Percentiles rank a stretch among this genome's conserved stretches.
These are phyloP conservation scores for Daldinia loculata DNA, from an alignment of 495 filamentous ascomycete species.

Conservation along the genomic window DNA sequence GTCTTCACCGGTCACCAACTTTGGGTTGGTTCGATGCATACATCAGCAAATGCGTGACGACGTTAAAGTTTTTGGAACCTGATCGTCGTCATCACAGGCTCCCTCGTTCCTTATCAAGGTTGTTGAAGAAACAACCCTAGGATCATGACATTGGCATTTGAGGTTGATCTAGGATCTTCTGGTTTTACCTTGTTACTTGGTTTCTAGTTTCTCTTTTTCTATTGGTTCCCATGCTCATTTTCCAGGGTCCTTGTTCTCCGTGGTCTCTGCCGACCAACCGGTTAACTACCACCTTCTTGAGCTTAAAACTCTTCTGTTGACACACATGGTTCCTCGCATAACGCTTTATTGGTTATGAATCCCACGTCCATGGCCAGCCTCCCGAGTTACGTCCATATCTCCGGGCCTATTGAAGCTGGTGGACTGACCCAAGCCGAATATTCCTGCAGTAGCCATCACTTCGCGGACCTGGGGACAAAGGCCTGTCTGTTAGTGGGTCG, in stretches of 20 bases:
- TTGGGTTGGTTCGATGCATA: slow-evolving; percentile 18
- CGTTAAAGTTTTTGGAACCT: slow-evolving; percentile 16
- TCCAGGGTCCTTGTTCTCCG: slow-evolving; percentile 1
- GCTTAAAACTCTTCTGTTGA: slow-evolving; percentile 20
- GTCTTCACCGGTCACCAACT: slow-evolving; percentile 12
- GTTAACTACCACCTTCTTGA: slow-evolving; percentile 21
- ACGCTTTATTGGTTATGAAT: slow-evolving; percentile 22
- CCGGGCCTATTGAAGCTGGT: slow-evolving; percentile 28
- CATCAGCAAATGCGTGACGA: slow-evolving; percentile 20
- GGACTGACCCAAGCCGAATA: slow-evolving; percentile 35
- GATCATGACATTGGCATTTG: background rate
- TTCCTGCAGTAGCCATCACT: slow-evolving; percentile 38
- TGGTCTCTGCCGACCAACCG: slow-evolving; percentile 24
- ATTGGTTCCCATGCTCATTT: background rate
- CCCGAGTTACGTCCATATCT: slow-evolving; percentile 28
- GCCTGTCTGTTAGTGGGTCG: slow-evolving; percentile 20
- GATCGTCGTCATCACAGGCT: slow-evolving; percentile 15
- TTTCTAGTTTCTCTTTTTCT: slow-evolving; percentile 27
- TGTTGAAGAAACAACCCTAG: background rate
- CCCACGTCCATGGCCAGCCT: slow-evolving; percentile 33
- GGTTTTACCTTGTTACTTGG: slow-evolving; percentile 1
- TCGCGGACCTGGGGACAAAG: slow-evolving; percentile 34
- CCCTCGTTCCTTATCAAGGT: slow-evolving; percentile 9
- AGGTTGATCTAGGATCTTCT: background rate
- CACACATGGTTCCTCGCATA: slow-evolving; percentile 27